Evolutionary conservation across 2,329 filamentous ascomycete genomes (phyloP), one percentile per base, ranked within the genome.

Genomic region (Uncinocarpus reesii): DNA sequence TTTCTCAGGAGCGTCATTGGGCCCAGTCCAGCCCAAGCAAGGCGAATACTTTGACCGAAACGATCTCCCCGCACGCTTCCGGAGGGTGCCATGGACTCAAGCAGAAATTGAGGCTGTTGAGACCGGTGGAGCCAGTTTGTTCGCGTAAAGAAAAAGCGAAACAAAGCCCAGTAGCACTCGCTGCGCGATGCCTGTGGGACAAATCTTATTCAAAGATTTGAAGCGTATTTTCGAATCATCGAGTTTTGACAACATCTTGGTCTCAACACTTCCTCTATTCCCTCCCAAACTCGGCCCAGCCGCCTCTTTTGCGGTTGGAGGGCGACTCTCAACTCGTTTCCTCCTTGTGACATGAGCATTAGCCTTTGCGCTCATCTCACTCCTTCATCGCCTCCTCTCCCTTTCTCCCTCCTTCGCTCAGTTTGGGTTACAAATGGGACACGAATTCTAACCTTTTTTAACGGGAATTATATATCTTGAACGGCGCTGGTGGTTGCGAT

Each of bases 51-150:
- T 95, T 64, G 92, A 96, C 68, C 80, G 88, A 58, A 85, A 80
- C 58, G 85, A 98, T 70, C 80, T 98, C 20, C 90, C 92, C 15
- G 65, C 74, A 54, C 80, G 90, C 59, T 98, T 95, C 78, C 80
- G 82, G 61, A 78, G 87, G 55, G 72, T 78, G 42, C 77, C 80
- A 10, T 84, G 89, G 70, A 82, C 78, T 31, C 69, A 81, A 58
- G 81, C 81, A 36, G 92, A 98, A 77, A 98, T 98, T 52, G 92
- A 96, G 67, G 89, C 88, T 18, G 78, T 98, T 61, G 88, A 95
- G 78, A 92, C 86, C 48, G 92, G 89, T 48, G 92, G 92, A 49
- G 92, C 90, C 28, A 83, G 78, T 60, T 59, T 80, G 56, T 75
- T 72, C 57, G 73, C 69, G 53, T 79, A 66, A 64, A 58, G 11